A percentile compares a stretch with the other conserved stretches of the same genome.
These are phyloP conservation scores for Fusarium dimerum DNA, from an alignment of 2,329 filamentous ascomycete species.

Conservation along the genomic window DNA sequence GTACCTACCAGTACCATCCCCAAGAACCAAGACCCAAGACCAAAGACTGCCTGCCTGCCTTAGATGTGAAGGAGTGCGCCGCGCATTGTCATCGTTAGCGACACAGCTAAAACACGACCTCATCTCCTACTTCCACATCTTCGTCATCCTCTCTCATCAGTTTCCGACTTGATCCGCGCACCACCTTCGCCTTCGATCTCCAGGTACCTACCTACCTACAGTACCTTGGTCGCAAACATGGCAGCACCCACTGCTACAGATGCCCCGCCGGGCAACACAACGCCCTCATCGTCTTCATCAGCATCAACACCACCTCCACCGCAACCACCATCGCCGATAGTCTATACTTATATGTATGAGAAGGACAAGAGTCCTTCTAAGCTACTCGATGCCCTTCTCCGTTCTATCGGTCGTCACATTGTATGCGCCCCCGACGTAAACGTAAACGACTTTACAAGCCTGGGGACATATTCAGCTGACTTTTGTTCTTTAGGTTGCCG, in stretches of 20 bases:
- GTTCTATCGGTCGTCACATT: conserved; percentile 69
- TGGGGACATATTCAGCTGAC: conserved; percentile 12
- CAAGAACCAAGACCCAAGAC: too few relatives aligned
- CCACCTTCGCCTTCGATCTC: too few relatives aligned
- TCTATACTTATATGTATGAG: conserved; percentile 70
- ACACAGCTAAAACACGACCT: neutral
- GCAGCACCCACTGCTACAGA: conserved; percentile 27
- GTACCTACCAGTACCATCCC: too few relatives aligned
- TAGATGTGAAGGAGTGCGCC: neutral
- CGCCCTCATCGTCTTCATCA: neutral
- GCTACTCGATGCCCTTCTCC: conserved; percentile 66
- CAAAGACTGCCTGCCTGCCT: neutral
- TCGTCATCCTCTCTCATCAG: neutral
- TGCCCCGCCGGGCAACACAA: conserved; percentile 15
- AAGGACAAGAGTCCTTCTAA: conserved; percentile 67
- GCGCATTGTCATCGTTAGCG: neutral
- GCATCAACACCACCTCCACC: conserved; percentile 21
- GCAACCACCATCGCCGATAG: conserved; percentile 30
- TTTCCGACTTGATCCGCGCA: neutral
- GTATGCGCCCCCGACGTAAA: conserved; percentile 51
- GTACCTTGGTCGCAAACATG: conserved; percentile 20
- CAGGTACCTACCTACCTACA: neutral
- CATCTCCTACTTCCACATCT: neutral
- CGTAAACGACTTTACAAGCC: too few relatives aligned
- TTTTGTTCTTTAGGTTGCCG: conserved; percentile 45